Base-by-base conservation (phyloP, 495 filamentous ascomycete genomes). In the Ascodesmis nigricans region DNA sequence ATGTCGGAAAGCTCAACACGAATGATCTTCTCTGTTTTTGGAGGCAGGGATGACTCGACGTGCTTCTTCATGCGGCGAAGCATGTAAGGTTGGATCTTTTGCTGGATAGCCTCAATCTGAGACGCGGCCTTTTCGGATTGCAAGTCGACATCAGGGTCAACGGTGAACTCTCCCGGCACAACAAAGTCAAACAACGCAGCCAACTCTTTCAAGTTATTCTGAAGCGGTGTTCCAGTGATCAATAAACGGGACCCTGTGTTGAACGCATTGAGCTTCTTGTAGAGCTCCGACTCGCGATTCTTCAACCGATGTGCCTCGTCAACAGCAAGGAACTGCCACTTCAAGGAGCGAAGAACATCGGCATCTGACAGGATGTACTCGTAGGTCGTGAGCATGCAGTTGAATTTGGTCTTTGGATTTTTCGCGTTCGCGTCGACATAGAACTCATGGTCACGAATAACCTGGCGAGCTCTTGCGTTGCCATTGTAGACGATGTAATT, bases 401-500 rank as follows among this genome's bases (percentile, higher is more conserved):
- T 81, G 62, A 95, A 99, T 51, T 90, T 93, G 23, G 74, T 70
- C 44, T 75, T 75, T n/a, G n/a, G n/a, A n/a, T n/a, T n/a, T 52
- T 74, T 76, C 1, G 67, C 64, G 40, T 87, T 91, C 5, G 73
- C 76, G 47, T 91, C 73, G 3, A 73, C 63, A 45, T 92, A 70
- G 16, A 95, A 60, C 51, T 99, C 87, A 42, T 91, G 71, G 5
- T 93, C 75, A 24, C 71, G 67, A 21, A 99, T 79, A 43, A 76
- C 82, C 33, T 60, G 65, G 15, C 87, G 76, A 4, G 90, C 69
- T 17, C 67, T 65, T 49, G 81, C 73, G 28, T 75, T 83, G 31
- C 90, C 87, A 32, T 76, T 83, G 55, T 97, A 97, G 28, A 92
- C 77, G 34, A 99, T 78, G 55, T 92, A 95, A 53, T 99, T 95